Percentiles rank a stretch among this genome's conserved stretches.
These are phyloP conservation scores for Agrocybe praecox DNA, from an alignment of 768 basidiomycete species.

Conservation along the genomic window DNA sequence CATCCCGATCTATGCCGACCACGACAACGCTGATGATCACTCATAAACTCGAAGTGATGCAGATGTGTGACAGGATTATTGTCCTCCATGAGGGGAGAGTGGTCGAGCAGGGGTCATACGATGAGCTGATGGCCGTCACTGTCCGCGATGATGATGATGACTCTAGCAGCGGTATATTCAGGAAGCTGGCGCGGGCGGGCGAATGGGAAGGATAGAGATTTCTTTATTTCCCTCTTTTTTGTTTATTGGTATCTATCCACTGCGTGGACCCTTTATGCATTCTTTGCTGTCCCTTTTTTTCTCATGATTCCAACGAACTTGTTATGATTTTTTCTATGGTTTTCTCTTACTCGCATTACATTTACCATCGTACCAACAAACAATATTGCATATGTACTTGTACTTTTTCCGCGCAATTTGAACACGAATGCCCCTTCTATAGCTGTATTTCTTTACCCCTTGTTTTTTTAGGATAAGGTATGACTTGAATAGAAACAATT, in stretches of 20 bases:
- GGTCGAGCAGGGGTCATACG: slow-evolving; percentile 78
- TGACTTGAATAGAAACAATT: too few species aligned
- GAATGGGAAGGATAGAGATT: slow-evolving; percentile 37
- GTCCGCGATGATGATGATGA: slow-evolving; percentile 31
- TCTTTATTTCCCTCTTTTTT: background rate
- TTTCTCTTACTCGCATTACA: too few species aligned
- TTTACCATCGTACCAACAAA: too few species aligned
- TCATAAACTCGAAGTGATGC: slow-evolving; percentile 90
- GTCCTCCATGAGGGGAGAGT: slow-evolving; percentile 79
- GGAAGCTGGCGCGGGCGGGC: slow-evolving; percentile 75
- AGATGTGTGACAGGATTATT: slow-evolving; percentile 87
- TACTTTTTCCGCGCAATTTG: too few species aligned
- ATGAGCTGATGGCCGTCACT: slow-evolving; percentile 56
- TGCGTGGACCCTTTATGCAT: background rate
- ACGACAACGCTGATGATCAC: slow-evolving; percentile 89
- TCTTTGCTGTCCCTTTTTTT: background rate
- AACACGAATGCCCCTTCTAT: too few species aligned
- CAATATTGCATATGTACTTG: too few species aligned
- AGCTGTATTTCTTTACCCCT: too few species aligned
- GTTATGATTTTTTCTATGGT: background rate
- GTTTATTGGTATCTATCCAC: background rate
- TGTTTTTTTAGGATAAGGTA: too few species aligned
- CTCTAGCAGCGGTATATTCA: slow-evolving; percentile 42
- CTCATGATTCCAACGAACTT: background rate
- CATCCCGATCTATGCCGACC: slow-evolving; percentile 22